Evolutionary conservation across 2,329 filamentous ascomycete genomes (phyloP).

Genomic region (Aspergillus uvarum): DNA sequence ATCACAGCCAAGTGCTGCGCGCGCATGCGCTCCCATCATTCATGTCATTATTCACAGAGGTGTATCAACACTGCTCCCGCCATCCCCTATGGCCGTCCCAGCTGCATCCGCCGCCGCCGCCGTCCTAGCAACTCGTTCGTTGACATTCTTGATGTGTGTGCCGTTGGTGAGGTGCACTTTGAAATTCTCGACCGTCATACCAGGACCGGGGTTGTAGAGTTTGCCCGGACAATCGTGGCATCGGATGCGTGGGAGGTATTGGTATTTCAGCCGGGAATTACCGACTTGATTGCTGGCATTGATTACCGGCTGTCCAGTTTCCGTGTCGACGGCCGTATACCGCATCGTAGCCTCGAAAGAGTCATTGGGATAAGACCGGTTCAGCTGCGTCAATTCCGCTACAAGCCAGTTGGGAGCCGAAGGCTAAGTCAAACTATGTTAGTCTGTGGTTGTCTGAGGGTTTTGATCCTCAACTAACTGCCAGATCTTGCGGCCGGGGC

Average conservation of each 20-base stretch:
- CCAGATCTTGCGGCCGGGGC: constrained; percentile 13
- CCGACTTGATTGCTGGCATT: constrained; percentile 50
- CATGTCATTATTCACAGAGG: constrained; percentile 15
- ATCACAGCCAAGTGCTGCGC: constrained; percentile 1
- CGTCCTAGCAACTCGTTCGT: constrained; percentile 46
- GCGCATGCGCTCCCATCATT: constrained; percentile 11
- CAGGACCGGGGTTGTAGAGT: constrained; percentile 86
- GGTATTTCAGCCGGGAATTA: constrained; percentile 67
- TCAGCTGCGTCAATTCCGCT: constrained; percentile 69
- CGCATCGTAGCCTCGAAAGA: constrained; percentile 90
- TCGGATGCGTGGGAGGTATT: constrained; percentile 83
- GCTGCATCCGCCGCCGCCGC: constrained; percentile 12
- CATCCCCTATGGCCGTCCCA: constrained; percentile 19
- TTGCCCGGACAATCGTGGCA: constrained; percentile 93
- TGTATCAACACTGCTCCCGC: constrained; percentile 9
- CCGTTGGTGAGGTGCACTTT: constrained; percentile 89
- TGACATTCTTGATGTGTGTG: constrained; percentile 71
- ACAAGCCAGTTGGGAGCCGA: constrained; percentile 84
- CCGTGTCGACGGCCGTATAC: constrained; percentile 74
- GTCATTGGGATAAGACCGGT: constrained; percentile 71
- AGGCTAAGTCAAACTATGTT: constrained; percentile 56
- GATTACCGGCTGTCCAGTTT: constrained; percentile 65
- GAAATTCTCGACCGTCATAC: constrained; percentile 83
- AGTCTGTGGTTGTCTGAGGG: constrained; percentile 9
- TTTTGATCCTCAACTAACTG: background rate